Conservation (phyloP, 345 rosid genomes). For the Physaria fendleri region DNA sequence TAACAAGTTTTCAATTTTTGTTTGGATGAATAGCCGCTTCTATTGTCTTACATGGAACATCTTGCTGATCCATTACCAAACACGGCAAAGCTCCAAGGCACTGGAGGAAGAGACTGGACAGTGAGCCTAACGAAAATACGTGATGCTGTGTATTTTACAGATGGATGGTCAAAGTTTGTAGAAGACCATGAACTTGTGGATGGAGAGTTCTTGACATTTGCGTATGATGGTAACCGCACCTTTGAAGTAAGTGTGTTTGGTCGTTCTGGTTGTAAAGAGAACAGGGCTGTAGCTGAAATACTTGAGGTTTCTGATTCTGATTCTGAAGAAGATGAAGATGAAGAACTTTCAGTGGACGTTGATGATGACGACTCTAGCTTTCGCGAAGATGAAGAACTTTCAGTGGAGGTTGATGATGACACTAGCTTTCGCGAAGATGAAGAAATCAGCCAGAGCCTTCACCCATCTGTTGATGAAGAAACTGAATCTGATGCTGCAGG, state of each 20-base stretch:
- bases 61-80: constrained; percentile 10
- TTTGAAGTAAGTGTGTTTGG: constrained; percentile 22
- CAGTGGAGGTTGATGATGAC: background rate
- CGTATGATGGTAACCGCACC: constrained; percentile 3
- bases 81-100: constrained; percentile 5
- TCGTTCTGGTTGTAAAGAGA: constrained; percentile 8
- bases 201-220: constrained; percentile 25
- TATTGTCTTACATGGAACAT: background rate
- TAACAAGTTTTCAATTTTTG: no score
- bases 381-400: no score
- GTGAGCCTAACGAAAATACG: background rate
- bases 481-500: background rate
- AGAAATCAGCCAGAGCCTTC: constrained; percentile 9
- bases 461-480: background rate
- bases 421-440: background rate
- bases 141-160: background rate
- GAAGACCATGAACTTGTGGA: constrained; percentile 15
- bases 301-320: background rate
- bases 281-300: background rate
- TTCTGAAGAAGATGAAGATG: background rate
- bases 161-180: constrained; percentile 22
- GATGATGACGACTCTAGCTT: background rate
- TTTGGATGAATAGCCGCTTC: no score
- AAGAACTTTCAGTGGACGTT: background rate
- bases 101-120: constrained; percentile 13